Base-by-base conservation (phyloP, 352 stramenopile species). In the Globisporangium middletonii region DNA sequence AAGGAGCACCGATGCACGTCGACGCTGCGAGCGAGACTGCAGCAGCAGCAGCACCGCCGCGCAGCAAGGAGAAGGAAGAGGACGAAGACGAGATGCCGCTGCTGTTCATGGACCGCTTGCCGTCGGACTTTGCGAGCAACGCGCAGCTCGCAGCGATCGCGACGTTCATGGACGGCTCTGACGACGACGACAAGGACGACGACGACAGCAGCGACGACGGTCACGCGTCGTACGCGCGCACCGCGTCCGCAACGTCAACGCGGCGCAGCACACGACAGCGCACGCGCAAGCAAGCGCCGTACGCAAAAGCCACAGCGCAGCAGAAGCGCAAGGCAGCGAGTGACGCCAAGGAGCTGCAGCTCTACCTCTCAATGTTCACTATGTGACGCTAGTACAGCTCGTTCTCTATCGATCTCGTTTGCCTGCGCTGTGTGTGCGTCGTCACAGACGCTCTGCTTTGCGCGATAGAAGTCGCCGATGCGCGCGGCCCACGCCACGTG, bases 61-160 rank as follows among this genome's bases (percentile, higher is more conserved):
- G 28, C n/a, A 48, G 53, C 16, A 26, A 26, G 15, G 43, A 53
- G 15, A 37, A 37, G 11, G 47, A 30, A 15, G 57, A 58, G 8
- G 64, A 78, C 1, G 71, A 86, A 43, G 74, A 86, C 1, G 78
- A 89, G 60, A 83, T 87, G 73, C 83, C 83, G 55, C 75, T 93
- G 27, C 73, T 93, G 58, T 90, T 93, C 60, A 84, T 88, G 79
- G 79, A 84, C 50, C 43, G 58, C 8, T 65, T 93, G 11, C 83
- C 83, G n/a, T 62, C 65, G 8, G 69, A 78, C 60, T 92, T 91
- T 62, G 49, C 77, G 64, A 63, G 73, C 38, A 93, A 73, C 49
- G 70, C 74, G 51, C 75, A 93, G 68, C 67, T 93, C 30, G 80
- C 79, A 30, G 83, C 83, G 37, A 78, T 93, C 48, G 76, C 77